Base-by-base conservation (phyloP, 2,329 filamentous ascomycete genomes). In the Paraphaeosphaeria sporulosa region DNA sequence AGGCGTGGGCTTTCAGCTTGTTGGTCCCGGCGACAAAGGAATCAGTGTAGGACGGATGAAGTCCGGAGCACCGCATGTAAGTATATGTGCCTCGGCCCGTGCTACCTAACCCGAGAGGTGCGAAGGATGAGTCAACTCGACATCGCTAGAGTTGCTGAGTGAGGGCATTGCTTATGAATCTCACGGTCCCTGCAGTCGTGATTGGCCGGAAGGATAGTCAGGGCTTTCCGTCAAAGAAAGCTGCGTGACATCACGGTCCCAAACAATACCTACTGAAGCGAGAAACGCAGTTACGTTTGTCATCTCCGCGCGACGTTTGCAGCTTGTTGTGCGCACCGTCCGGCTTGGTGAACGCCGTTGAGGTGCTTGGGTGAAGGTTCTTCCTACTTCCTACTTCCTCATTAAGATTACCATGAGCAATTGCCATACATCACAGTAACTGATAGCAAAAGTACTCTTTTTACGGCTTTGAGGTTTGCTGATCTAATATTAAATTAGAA, bases 161-260 rank as follows among this genome's bases (percentile, higher is more conserved):
- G 47, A 49, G 47, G 30, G 27, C 27, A 12, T 21, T 49, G 47
- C 47, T 49, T 49, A 49, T 49, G 27, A 49, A 49, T 34, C 47
- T 27, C 25, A 49, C 32, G 32, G 27, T 27, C 12, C 27, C 47
- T 34, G 47, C n/a, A 17, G 47, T 34, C 10, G 47, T 49, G 47
- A 49, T 49, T 49, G 47, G 47, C 13, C 25, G 19, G n/a, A n/a
- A 44, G 10, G n/a, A 8, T 10, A 44, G 42, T 23, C 40, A 43
- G 40, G 8, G 17, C 19, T 43, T 19, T n/a, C n/a, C 40, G 8
- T 43, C 19, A 44, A 23, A 44, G 42, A 23, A n/a, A 44, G 19
- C 7, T 23, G 12, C 19, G 42, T 44, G 42, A 44, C 42, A 44
- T 44, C 42, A 44, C 42, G 19, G 42, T 19, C 42, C 42, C 19